Conservation (phyloP, 768 basidiomycete genomes). For the Candolleomyces aberdarensis region DNA sequence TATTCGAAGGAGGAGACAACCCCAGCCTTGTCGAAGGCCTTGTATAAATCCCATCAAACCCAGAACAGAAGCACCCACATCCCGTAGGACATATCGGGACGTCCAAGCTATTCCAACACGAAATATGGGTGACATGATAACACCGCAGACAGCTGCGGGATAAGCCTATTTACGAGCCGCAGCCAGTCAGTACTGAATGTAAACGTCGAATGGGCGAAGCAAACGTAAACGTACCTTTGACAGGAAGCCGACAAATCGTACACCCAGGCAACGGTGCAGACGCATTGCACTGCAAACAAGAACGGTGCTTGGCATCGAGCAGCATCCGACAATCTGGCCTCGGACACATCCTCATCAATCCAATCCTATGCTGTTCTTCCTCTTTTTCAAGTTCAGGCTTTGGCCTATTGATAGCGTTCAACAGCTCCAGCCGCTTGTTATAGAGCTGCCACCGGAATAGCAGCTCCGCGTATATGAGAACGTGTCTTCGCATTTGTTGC, state of each 20-base stretch:
- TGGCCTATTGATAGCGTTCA: slow-evolving; percentile 55
- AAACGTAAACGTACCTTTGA: slow-evolving; percentile 50
- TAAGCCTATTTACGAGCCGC: slow-evolving; percentile 42
- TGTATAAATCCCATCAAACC: slow-evolving; percentile 23
- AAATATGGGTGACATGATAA: slow-evolving; percentile 62
- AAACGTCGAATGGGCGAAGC: background rate
- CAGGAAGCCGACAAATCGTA: slow-evolving; percentile 72
- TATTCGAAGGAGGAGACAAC: slow-evolving; percentile 21
- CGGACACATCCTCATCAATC: slow-evolving; percentile 44
- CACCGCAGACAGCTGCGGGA: slow-evolving; percentile 60
- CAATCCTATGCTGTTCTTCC: slow-evolving; percentile 28
- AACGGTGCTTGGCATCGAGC: slow-evolving; percentile 28
- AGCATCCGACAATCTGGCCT: slow-evolving; percentile 33
- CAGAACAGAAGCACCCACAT: slow-evolving; percentile 59
- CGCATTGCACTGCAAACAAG: slow-evolving; percentile 43
- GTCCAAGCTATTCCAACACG: slow-evolving; percentile 55
- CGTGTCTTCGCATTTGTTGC: slow-evolving; percentile 46
- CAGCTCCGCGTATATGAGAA: slow-evolving; percentile 71
- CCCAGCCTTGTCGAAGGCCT: slow-evolving; percentile 29
- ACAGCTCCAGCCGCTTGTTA: slow-evolving; percentile 68
- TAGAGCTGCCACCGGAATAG: slow-evolving; percentile 71
- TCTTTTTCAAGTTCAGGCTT: slow-evolving; percentile 13
- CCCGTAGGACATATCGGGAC: slow-evolving; percentile 60
- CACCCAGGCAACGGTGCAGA: slow-evolving; percentile 51
- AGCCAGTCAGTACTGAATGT: background rate